Conservation (phyloP, 2,329 filamentous ascomycete species). For the Monilinia vaccinii-corymbosi region DNA sequence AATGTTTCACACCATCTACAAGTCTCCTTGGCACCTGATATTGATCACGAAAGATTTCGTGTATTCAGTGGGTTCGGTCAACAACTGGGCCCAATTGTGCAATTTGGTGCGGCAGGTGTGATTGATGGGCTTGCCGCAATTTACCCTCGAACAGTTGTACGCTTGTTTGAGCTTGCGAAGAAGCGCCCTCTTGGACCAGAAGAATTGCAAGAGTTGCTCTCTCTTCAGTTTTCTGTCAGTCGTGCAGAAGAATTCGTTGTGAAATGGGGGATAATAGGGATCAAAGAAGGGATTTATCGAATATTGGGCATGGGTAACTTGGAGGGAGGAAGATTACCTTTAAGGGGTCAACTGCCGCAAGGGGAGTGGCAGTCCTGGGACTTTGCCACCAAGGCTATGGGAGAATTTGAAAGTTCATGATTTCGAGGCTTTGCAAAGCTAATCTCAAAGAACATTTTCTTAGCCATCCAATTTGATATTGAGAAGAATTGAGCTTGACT, state of each 20-base stretch:
- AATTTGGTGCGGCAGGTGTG: slow-evolving; percentile 29
- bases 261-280: slow-evolving; percentile 44
- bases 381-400: not conserved
- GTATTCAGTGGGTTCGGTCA: slow-evolving; percentile 40
- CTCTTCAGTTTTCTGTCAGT: slow-evolving; percentile 49
- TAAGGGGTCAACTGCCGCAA: slow-evolving; percentile 46
- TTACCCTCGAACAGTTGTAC: slow-evolving; percentile 50
- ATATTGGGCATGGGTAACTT: slow-evolving; percentile 46
- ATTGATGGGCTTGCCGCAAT: slow-evolving; percentile 58
- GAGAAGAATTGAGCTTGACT: not conserved
- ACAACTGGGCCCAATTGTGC: slow-evolving; percentile 2
- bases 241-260: slow-evolving; percentile 50
- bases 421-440: not conserved
- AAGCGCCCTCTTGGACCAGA: slow-evolving; percentile 32
- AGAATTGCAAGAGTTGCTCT: slow-evolving; percentile 36
- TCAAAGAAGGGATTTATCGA: slow-evolving; percentile 51
- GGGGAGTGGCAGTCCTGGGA: slow-evolving; percentile 35
- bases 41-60: slow-evolving; percentile 48
- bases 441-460: not conserved
- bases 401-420: not conserved
- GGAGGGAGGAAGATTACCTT: slow-evolving; percentile 47
- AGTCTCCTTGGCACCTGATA: slow-evolving; percentile 47
- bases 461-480: not conserved
- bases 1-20: slow-evolving; percentile 52
- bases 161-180: slow-evolving; percentile 41